Percentiles rank a stretch among this genome's conserved stretches.
Conservation (phyloP, 2,329 filamentous ascomycete species). For the Sclerotinia sclerotiorum region DNA sequence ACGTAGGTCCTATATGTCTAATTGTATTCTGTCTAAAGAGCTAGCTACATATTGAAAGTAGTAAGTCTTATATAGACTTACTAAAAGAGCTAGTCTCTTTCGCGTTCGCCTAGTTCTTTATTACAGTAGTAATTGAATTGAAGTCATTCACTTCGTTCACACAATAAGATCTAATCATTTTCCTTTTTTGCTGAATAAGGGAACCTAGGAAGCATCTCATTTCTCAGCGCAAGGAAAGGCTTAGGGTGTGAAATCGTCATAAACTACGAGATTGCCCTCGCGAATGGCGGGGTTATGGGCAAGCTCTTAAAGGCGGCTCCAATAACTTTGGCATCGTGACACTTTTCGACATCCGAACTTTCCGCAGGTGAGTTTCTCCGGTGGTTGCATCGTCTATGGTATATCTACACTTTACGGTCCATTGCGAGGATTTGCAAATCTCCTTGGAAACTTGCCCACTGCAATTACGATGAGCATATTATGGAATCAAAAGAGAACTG, state of each 20-base stretch:
- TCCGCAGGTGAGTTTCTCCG: neutral
- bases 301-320: neutral
- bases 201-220: slow-evolving; percentile 28
- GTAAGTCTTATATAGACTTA: no score
- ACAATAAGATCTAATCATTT: no score
- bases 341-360: neutral
- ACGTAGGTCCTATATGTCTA: no score
- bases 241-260: slow-evolving; percentile 28
- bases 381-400: neutral
- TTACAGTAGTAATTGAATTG: no score
- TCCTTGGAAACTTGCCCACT: neutral
- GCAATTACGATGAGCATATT: neutral
- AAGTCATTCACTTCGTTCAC: no score
- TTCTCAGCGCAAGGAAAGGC: slow-evolving; percentile 28
- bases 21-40: no score
- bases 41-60: no score
- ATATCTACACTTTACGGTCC: neutral
- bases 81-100: no score
- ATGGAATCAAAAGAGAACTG: neutral
- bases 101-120: no score
- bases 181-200: neutral
- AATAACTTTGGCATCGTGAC: slow-evolving; percentile 43
- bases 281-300: neutral
- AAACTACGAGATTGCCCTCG: slow-evolving; percentile 24
- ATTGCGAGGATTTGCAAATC: neutral